These are phyloP conservation scores for Geotrichum fermentans DNA, from an alignment of 1,139 yeast species.

Conservation along the genomic window DNA sequence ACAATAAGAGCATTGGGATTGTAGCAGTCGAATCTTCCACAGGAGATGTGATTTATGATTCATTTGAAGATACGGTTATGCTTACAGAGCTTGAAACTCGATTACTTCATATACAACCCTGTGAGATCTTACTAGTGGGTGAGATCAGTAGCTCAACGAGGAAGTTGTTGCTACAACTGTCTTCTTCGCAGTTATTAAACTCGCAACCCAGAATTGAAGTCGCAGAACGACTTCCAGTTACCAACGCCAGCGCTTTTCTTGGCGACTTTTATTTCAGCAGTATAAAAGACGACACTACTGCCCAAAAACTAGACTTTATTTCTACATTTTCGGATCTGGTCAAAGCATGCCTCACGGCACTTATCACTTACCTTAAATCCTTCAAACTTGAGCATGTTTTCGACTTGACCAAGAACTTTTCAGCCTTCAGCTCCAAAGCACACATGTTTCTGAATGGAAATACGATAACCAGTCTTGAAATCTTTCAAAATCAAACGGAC, in stretches of 20 bases:
- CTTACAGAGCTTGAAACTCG: conserved; percentile 68
- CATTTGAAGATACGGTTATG: conserved; percentile 52
- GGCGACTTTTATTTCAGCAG: conserved; percentile 21
- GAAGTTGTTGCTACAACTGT: conserved; percentile 28
- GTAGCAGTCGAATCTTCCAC: conserved; percentile 73
- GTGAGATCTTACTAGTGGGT: conserved; percentile 56
- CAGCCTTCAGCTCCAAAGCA: conserved; percentile 47
- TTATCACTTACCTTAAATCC: conserved; percentile 54
- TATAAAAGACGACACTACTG: conserved; percentile 10
- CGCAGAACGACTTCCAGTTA: conserved; percentile 10
- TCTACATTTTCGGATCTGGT: conserved; percentile 27
- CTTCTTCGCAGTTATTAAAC: conserved; percentile 12
- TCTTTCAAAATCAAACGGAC: conserved; percentile 62
- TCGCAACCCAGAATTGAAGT: conserved; percentile 17
- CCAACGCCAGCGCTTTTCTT: conserved; percentile 14
- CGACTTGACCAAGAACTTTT: conserved; percentile 47
- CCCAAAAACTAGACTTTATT: conserved; percentile 12
- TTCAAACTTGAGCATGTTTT: conserved; percentile 60
- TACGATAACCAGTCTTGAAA: conserved; percentile 65
- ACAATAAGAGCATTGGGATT: conserved; percentile 39
- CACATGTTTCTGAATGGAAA: conserved; percentile 67
- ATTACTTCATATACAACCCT: conserved; percentile 65
- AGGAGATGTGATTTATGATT: conserved; percentile 72
- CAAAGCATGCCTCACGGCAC: conserved; percentile 45
- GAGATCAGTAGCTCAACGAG: conserved; percentile 37